These are phyloP conservation scores for Amanita rimosa DNA, from an alignment of 768 basidiomycete genomes.

Conservation along the genomic window DNA sequence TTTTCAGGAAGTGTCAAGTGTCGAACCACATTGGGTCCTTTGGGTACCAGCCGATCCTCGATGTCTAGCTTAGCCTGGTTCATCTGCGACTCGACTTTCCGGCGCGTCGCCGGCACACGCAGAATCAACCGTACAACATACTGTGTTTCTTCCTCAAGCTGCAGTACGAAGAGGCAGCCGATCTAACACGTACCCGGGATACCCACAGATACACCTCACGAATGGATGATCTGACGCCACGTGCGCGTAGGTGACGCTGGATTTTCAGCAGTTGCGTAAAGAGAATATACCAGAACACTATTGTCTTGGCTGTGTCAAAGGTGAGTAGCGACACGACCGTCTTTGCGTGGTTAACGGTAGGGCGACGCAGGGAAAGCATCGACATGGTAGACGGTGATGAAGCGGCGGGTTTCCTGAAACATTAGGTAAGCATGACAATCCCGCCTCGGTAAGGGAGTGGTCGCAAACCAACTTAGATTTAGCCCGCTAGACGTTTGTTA, in stretches of 20 bases:
- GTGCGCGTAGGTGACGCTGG: conserved; percentile 52
- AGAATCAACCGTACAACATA: conserved; percentile 44
- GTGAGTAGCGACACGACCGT: conserved; percentile 7
- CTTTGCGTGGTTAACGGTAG: background rate
- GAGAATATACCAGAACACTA: conserved; percentile 49
- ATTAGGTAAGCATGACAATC: too few relatives aligned
- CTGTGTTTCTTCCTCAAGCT: conserved; percentile 21
- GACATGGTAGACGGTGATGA: background rate
- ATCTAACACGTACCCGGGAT: conserved; percentile 31
- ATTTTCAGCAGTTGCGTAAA: conserved; percentile 38
- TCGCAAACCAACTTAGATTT: too few relatives aligned
- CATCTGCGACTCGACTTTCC: conserved; percentile 55
- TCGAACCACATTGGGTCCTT: conserved; percentile 48
- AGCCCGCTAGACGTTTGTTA: too few relatives aligned
- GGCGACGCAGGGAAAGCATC: background rate
- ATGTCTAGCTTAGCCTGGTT: conserved; percentile 52
- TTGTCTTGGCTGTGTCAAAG: conserved; percentile 41
- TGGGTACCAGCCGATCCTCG: conserved; percentile 55
- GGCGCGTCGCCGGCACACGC: conserved; percentile 46
- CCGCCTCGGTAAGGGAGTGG: too few relatives aligned
- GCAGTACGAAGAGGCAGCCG: background rate
- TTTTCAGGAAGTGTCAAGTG: conserved; percentile 55
- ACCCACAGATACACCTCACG: conserved; percentile 44
- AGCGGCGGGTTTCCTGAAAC: too few relatives aligned
- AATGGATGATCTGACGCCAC: conserved; percentile 38